Evolutionary conservation across 306 rosid species (phyloP).

Genomic region (Rubus parviflorus): DNA sequence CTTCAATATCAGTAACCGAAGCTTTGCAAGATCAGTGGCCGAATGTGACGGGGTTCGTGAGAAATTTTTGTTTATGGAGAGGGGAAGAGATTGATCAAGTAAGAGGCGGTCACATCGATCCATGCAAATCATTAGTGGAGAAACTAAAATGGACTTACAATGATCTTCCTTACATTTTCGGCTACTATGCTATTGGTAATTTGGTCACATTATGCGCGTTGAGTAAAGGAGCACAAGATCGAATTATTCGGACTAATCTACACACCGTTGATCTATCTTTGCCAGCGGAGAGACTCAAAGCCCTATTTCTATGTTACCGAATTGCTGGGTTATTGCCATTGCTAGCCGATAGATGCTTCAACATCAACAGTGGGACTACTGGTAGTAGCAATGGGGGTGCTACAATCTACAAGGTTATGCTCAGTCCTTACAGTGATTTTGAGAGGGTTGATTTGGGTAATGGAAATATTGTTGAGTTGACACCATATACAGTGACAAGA

Average conservation of each 20-base stretch:
- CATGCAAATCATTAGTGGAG: constrained; percentile 47
- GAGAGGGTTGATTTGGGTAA: constrained; percentile 54
- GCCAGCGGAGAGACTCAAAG: constrained; percentile 62
- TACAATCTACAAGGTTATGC: constrained; percentile 15
- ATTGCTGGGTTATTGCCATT: constrained; percentile 50
- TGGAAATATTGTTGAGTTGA: constrained; percentile 58
- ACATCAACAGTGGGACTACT: background rate
- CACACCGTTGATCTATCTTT: constrained; percentile 49
- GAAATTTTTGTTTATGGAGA: constrained; percentile 77
- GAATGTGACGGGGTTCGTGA: constrained; percentile 63
- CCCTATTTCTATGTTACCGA: constrained; percentile 66
- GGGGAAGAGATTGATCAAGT: constrained; percentile 73
- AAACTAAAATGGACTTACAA: constrained; percentile 71
- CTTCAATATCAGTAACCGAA: constrained; percentile 12
- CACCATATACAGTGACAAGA: constrained; percentile 67
- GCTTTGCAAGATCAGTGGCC: constrained; percentile 89
- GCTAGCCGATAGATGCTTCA: constrained; percentile 54
- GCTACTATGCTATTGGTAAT: constrained; percentile 64
- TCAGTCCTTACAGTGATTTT: constrained; percentile 55
- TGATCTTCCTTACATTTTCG: constrained; percentile 76
- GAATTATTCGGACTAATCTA: constrained; percentile 56
- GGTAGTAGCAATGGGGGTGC: background rate
- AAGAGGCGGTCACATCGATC: constrained; percentile 47
- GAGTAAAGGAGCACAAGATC: constrained; percentile 50
- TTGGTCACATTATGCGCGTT: constrained; percentile 75